These are phyloP conservation scores for Pleurotus eryngii DNA, from an alignment of 768 basidiomycete genomes.

Conservation along the genomic window DNA sequence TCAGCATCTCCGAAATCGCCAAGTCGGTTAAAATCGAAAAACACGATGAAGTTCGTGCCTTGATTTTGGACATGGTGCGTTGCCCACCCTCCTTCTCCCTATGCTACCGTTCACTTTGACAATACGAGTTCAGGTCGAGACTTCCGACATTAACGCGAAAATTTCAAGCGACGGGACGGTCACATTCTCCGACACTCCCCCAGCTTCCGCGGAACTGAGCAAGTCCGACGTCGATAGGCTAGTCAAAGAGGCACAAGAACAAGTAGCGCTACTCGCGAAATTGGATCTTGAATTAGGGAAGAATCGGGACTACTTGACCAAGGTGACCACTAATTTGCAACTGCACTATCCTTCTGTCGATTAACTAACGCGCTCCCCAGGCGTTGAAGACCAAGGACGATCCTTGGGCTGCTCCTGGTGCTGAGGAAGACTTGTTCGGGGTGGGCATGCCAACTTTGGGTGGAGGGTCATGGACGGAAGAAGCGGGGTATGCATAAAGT, in stretches of 20 bases:
- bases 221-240: constrained; percentile 60
- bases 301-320: constrained; percentile 70
- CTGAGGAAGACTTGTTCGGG: constrained; percentile 1
- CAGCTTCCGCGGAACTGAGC: constrained; percentile 38
- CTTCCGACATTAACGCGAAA: constrained; percentile 63
- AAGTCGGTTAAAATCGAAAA: constrained; percentile 46
- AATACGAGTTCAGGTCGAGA: constrained; percentile 52
- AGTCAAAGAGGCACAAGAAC: constrained; percentile 52
- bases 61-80: constrained; percentile 74
- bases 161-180: constrained; percentile 70
- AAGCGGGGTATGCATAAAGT: not conserved
- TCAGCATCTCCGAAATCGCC: constrained; percentile 71
- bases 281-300: constrained; percentile 56
- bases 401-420: constrained; percentile 3
- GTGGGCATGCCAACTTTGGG: not conserved
- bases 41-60: constrained; percentile 50
- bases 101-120: not conserved
- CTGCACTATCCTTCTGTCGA: no score
- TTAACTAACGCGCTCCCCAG: constrained; percentile 3
- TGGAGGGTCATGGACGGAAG: not conserved
- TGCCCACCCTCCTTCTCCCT: not conserved
- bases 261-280: constrained; percentile 41
- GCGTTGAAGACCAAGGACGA: constrained; percentile 13
- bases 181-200: constrained; percentile 64
- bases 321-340: constrained; percentile 39